These are phyloP conservation scores for Candida piceae DNA, from an alignment of 805 yeast species.

Conservation along the genomic window DNA sequence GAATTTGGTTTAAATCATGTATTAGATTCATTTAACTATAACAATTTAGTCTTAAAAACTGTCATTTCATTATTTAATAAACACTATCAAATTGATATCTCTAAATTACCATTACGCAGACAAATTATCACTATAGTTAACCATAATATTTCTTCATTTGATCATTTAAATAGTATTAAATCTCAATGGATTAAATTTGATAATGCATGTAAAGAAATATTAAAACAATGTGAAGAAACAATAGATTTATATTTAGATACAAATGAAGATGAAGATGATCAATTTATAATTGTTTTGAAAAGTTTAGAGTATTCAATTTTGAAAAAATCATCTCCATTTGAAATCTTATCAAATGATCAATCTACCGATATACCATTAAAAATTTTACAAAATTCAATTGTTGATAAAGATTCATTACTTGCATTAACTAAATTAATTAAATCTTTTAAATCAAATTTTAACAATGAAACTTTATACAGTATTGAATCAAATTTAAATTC, in stretches of 20 bases:
- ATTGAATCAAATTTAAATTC: slow-evolving; percentile 34
- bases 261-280: slow-evolving; percentile 26
- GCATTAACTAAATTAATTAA: slow-evolving; percentile 26
- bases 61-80: slow-evolving; percentile 29
- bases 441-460: slow-evolving; percentile 36
- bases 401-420: slow-evolving; percentile 5
- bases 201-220: slow-evolving; percentile 66
- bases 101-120: slow-evolving; percentile 27
- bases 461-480: slow-evolving; percentile 31
- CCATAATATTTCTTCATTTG: slow-evolving; percentile 24
- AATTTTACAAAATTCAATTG: slow-evolving; percentile 5
- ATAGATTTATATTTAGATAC: too few species aligned
- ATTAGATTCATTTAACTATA: slow-evolving; percentile 46
- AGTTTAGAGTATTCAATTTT: slow-evolving; percentile 31
- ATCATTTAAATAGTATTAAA: slow-evolving; percentile 33
- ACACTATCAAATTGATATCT: slow-evolving; percentile 7
- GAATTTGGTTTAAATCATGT: slow-evolving; percentile 41
- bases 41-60: slow-evolving; percentile 43
- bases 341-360: slow-evolving; percentile 29
- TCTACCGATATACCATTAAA: slow-evolving; percentile 4
- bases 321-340: slow-evolving; percentile 31
- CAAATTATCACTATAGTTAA: slow-evolving; percentile 27
- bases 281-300: slow-evolving; percentile 30
- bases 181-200: slow-evolving; percentile 67
- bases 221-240: slow-evolving; percentile 55